phyloP scores from a whole-genome alignment of 192 early-diverging fungal species.

The Obelidium mucronatum region DNA sequence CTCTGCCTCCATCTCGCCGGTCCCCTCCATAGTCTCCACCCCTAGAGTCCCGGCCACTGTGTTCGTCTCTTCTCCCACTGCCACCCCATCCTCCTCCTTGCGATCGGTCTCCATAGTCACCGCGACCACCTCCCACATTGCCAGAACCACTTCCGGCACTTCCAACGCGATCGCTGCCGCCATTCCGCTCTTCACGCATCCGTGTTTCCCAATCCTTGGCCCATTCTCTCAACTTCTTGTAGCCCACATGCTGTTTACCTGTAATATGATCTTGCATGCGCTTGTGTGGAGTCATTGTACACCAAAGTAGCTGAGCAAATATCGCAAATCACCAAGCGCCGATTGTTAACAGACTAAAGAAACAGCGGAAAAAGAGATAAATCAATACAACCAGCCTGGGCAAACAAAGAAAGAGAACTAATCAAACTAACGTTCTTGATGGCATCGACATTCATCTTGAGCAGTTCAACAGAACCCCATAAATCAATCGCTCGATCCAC shows the following conservation, averaged over 20 bases:
- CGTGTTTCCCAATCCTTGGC: conserved; percentile 69
- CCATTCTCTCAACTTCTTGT: conserved; percentile 77
- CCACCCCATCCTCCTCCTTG: conserved; percentile 35
- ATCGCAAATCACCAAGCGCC: conserved; percentile 81
- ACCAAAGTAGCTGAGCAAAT: conserved; percentile 87
- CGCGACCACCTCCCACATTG: conserved; percentile 19
- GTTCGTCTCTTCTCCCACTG: neutral
- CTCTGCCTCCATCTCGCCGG: neutral
- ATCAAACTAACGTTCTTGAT: conserved; percentile 59
- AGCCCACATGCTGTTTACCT: conserved; percentile 87
- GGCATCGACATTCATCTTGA: conserved; percentile 67
- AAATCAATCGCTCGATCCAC: conserved; percentile 76
- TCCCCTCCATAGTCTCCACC: neutral
- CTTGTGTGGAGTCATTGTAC: conserved; percentile 81
- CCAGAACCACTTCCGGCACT: neutral
- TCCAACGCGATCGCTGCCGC: conserved; percentile 20
- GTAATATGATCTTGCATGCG: conserved; percentile 82
- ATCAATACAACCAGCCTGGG: neutral
- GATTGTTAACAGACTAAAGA: conserved; percentile 55
- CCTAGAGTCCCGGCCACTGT: conserved; percentile 1
- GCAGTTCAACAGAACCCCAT: conserved; percentile 69
- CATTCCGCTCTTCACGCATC: conserved; percentile 48
- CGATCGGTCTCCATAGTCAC: conserved; percentile 33
- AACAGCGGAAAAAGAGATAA: neutral
- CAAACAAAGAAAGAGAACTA: conserved; percentile 15